A percentile compares a stretch with the other conserved stretches of the same genome.
Evolutionary conservation across 768 basidiomycete species (phyloP).

Genomic region (button mushroom (Agaricus bisporus)): DNA sequence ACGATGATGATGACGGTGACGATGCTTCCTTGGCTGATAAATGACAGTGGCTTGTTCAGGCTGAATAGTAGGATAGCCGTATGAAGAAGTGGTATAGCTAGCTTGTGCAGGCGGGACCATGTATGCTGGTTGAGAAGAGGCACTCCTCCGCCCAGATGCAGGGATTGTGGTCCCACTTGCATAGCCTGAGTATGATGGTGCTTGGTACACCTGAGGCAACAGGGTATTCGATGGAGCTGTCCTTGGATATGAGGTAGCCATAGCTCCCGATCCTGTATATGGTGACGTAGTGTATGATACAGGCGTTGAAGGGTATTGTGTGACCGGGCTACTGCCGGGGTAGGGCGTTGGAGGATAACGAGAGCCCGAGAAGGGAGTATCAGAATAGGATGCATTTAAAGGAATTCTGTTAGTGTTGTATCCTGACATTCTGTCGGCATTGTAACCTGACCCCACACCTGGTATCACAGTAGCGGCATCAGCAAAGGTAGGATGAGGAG

Average conservation of each 20-base stretch:
- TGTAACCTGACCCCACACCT: background rate
- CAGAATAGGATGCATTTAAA: background rate
- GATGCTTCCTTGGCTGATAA: slow-evolving; percentile 17
- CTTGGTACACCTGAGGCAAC: background rate
- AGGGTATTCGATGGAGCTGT: slow-evolving; percentile 14
- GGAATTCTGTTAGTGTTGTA: background rate
- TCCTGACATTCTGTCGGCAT: background rate
- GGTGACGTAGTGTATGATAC: background rate
- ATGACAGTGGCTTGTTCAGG: slow-evolving; percentile 16
- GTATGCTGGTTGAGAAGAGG: slow-evolving; percentile 11
- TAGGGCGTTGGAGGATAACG: slow-evolving; percentile 9
- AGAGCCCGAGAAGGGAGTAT: slow-evolving; percentile 4
- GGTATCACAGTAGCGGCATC: slow-evolving; percentile 20
- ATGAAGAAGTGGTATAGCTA: slow-evolving; percentile 4
- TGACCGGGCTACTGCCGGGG: background rate
- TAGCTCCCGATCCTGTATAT: slow-evolving; percentile 9
- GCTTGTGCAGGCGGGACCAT: background rate
- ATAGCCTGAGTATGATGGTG: background rate
- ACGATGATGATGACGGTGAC: slow-evolving; percentile 24
- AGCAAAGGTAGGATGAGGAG: slow-evolving; percentile 15
- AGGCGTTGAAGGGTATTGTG: slow-evolving; percentile 7
- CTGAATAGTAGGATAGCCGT: slow-evolving; percentile 1
- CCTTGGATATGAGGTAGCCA: slow-evolving; percentile 20
- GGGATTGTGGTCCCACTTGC: background rate
- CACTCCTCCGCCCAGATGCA: slow-evolving; percentile 1